Conservation (phyloP, 495 filamentous ascomycete genomes). For the Penicillium fimorum region DNA sequence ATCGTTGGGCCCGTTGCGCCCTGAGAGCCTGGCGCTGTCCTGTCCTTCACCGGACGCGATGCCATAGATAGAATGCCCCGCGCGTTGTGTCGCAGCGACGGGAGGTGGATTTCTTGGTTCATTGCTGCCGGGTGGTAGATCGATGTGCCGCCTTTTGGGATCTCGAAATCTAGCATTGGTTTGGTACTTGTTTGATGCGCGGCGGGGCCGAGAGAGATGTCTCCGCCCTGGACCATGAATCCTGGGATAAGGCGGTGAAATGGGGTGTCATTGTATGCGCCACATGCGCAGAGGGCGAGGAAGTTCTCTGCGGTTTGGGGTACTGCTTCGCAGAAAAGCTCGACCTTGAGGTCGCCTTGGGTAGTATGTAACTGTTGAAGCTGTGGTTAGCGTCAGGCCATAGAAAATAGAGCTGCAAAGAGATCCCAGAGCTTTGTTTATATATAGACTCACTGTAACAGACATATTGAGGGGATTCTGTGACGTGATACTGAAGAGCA, state of each 20-base stretch:
- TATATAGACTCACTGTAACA: slow-evolving; percentile 30
- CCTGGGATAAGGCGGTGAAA: slow-evolving; percentile 86
- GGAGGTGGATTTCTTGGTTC: slow-evolving; percentile 85
- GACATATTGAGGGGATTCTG: slow-evolving; percentile 25
- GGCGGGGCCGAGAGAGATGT: slow-evolving; percentile 61
- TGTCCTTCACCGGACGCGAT: slow-evolving; percentile 68
- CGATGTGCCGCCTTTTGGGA: slow-evolving; percentile 76
- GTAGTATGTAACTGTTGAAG: slow-evolving; percentile 81
- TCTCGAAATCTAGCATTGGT: slow-evolving; percentile 44
- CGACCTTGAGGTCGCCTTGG: slow-evolving; percentile 88
- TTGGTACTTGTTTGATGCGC: slow-evolving; percentile 42
- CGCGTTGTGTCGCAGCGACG: slow-evolving; percentile 78
- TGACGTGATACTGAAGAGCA: background rate
- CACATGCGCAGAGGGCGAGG: slow-evolving; percentile 87
- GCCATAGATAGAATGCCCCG: slow-evolving; percentile 91
- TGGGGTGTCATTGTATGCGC: slow-evolving; percentile 82
- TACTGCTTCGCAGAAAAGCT: slow-evolving; percentile 92
- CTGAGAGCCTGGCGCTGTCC: slow-evolving; percentile 43
- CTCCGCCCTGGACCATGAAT: slow-evolving; percentile 93
- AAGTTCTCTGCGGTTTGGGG: slow-evolving; percentile 97
- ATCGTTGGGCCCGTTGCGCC: slow-evolving; percentile 60
- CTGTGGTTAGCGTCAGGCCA: background rate
- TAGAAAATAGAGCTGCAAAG: background rate
- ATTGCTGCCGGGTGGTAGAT: slow-evolving; percentile 77
- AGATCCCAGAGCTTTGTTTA: background rate